Base-by-base conservation (phyloP, 768 basidiomycete species). In the Naganishia randhawae region DNA sequence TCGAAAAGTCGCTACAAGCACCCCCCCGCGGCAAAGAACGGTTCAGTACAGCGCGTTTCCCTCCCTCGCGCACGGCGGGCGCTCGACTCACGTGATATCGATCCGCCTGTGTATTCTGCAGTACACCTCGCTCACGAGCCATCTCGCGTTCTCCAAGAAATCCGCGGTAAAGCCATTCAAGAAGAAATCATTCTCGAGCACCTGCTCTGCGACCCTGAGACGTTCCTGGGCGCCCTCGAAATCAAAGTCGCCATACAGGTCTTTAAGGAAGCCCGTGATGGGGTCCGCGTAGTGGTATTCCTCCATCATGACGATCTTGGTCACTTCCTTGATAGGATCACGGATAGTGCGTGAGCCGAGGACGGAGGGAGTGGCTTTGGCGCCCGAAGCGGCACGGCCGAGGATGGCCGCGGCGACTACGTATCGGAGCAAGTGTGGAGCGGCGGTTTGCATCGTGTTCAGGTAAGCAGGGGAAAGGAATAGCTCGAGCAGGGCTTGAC, bases 391-490 rank as follows among this genome's bases (percentile, higher is more conserved):
- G 0, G 89, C 83, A 73, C 92, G 88, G 19, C 91, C 90, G 74
- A 98, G 87, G 73, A 99, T 87, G 42, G 93, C 92, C 5, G 96
- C 93, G 27, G 90, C 88, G 22, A 92, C 88, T 72, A 97, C 87
- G 83, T 98, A 98, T 57, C 96, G 88, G 64, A 98, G 84, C 74
- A 98, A 85, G 89, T 94, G 96, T 0, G 95, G 94, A 65, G 85
- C 90, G 4, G 92, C 87, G 0, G 94, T 96, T 80, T 98, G 96
- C 79, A 98, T 94, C 14, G 96, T 97, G 83, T 97, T 96, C 79
- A 99, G 89, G 84, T 97, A 98, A 0, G 90, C 90, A 1, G 94
- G 94, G 22, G 90, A 85, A 77, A 98, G 88, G 88, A 97, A 99
- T 0, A 91, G 92, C 77, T 98, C 96, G 73, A 99, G 88, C 67